A percentile compares a stretch with the other conserved stretches of the same genome.
phyloP scores from a whole-genome alignment of 2,329 filamentous ascomycete genomes.

The Pseudogymnoascus sp. region DNA sequence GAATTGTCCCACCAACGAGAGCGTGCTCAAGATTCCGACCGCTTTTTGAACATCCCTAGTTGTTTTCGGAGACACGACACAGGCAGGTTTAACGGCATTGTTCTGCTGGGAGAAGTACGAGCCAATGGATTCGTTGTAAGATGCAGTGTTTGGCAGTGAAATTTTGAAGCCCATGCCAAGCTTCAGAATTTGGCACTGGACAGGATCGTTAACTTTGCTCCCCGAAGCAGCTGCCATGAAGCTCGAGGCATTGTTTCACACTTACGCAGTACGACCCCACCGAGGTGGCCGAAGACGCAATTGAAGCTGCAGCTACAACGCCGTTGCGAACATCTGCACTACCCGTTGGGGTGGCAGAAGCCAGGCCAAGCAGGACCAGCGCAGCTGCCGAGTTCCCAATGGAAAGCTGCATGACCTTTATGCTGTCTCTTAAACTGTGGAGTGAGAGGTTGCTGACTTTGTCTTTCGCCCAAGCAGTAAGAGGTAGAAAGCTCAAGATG shows the following conservation, averaged over 20 bases:
- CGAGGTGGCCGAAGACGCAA: not conserved
- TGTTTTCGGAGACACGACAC: slow-evolving; percentile 21
- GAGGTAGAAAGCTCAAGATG: not conserved
- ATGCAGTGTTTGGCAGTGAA: slow-evolving; percentile 1
- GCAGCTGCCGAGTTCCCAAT: not conserved
- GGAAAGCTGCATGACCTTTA: not conserved
- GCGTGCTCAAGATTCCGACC: slow-evolving; percentile 8
- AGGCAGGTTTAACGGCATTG: slow-evolving; percentile 20
- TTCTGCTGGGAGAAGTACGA: slow-evolving; percentile 16
- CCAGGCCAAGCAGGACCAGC: not conserved
- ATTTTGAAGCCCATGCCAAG: slow-evolving; percentile 8
- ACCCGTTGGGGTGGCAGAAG: not conserved
- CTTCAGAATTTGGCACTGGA: slow-evolving; percentile 5
- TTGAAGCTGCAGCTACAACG: not conserved
- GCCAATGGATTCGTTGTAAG: slow-evolving; percentile 3
- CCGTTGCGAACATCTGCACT: not conserved
- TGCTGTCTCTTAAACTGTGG: not conserved
- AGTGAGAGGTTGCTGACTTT: not conserved
- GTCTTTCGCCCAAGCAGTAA: not conserved
- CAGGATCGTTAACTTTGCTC: not conserved
- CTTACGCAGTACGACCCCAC: not conserved
- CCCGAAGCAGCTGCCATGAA: not conserved
- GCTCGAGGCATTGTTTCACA: not conserved
- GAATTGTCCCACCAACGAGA: not conserved
- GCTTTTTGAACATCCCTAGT: slow-evolving; percentile 20